These are phyloP conservation scores for Vitis amurensis DNA, from an alignment of 164 flowering plant species.

Conservation along the genomic window DNA sequence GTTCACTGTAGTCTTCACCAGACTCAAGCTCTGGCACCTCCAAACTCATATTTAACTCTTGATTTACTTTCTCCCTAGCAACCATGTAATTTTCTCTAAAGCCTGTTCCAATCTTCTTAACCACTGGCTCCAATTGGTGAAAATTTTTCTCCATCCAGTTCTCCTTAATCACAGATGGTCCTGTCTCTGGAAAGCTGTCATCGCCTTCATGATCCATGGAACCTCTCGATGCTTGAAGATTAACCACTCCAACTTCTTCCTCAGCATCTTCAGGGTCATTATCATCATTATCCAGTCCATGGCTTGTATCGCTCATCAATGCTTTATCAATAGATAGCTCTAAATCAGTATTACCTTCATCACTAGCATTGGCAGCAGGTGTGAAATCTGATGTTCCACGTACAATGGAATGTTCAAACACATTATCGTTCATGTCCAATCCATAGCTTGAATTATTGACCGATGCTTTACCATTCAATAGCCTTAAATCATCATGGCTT, in stretches of 20 bases:
- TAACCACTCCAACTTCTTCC: slow-evolving; percentile 3
- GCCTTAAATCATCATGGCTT: slow-evolving; percentile 7
- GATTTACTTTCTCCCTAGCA: slow-evolving; percentile 56
- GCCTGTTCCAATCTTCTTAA: slow-evolving; percentile 65
- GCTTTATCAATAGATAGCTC: too few species aligned
- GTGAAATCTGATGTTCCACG: slow-evolving; percentile 15
- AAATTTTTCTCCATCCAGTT: slow-evolving; percentile 81
- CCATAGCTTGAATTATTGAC: slow-evolving; percentile 9
- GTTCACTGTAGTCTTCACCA: slow-evolving; percentile 45
- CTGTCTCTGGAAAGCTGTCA: slow-evolving; percentile 17
- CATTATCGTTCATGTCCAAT: slow-evolving; percentile 5
- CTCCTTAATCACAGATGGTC: slow-evolving; percentile 23
- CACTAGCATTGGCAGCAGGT: slow-evolving; percentile 15
- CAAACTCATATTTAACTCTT: slow-evolving; percentile 24
- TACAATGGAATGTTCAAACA: slow-evolving; percentile 9
- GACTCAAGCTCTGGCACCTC: slow-evolving; percentile 27
- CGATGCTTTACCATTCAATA: slow-evolving; percentile 13
- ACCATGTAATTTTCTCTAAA: slow-evolving; percentile 63
- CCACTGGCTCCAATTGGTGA: slow-evolving; percentile 65
- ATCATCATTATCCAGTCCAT: too few species aligned
- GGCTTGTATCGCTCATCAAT: too few species aligned
- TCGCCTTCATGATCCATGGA: slow-evolving; percentile 12
- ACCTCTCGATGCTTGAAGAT: slow-evolving; percentile 3
- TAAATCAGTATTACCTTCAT: neutral
- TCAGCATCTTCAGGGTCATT: slow-evolving; percentile 8